These are phyloP conservation scores for Backusella luteola DNA, from an alignment of 192 early-diverging fungal genomes.

Conservation along the genomic window DNA sequence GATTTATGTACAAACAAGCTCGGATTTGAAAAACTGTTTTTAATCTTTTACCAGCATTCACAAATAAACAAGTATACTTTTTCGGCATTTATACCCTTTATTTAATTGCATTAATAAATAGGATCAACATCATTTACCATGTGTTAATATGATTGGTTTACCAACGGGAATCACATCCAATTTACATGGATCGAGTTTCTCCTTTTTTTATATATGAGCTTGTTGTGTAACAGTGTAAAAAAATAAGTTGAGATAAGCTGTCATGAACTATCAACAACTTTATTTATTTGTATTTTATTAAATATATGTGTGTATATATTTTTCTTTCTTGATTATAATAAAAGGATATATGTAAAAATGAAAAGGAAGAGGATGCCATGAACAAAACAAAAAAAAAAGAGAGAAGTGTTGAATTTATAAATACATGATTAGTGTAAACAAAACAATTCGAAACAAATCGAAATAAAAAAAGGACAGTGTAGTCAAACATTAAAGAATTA, in stretches of 20 bases:
- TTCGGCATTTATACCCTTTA: neutral
- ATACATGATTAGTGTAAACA: slow-evolving; percentile 2
- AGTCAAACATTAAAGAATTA: neutral
- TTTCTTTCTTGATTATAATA: neutral
- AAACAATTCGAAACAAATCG: neutral
- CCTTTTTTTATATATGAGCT: neutral
- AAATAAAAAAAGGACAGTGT: neutral
- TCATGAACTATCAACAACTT: neutral
- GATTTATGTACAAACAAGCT: neutral
- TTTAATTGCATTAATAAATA: slow-evolving; percentile 1
- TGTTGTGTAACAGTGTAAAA: neutral
- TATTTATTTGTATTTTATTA: neutral
- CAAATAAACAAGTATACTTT: neutral
- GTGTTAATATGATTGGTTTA: neutral
- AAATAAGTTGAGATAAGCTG: neutral
- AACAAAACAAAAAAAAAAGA: neutral
- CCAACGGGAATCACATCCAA: neutral
- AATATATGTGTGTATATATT: neutral
- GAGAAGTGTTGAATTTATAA: neutral
- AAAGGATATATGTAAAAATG: neutral
- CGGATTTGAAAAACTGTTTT: neutral
- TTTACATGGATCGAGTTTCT: neutral
- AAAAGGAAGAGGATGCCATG: neutral
- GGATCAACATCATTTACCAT: neutral
- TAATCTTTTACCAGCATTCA: neutral